phyloP scores from a whole-genome alignment of 1,139 yeast species.

The Candida sanyaensis region DNA sequence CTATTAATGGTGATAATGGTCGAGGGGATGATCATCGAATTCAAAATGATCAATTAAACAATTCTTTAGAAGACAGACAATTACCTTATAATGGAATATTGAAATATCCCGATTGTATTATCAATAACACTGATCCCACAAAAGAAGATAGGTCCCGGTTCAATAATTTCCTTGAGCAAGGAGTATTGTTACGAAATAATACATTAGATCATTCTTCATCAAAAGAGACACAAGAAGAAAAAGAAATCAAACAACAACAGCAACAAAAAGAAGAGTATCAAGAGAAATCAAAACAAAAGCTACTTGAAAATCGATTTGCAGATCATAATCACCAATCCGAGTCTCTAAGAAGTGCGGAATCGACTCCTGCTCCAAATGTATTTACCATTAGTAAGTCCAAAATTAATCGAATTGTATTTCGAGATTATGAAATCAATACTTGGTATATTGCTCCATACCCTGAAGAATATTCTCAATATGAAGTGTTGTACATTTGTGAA shows the following conservation, averaged over 20 bases:
- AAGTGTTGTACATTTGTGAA: constrained; percentile 75
- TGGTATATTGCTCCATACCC: constrained; percentile 97
- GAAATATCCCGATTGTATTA: constrained; percentile 59
- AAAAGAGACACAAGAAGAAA: too few species aligned
- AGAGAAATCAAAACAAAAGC: too few species aligned
- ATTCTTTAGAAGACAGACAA: constrained; percentile 23
- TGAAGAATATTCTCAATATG: constrained; percentile 70
- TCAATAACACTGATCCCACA: constrained; percentile 62
- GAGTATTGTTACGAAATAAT: constrained; percentile 21
- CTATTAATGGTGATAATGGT: background rate
- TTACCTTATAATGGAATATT: constrained; percentile 70
- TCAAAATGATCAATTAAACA: background rate
- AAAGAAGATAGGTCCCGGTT: constrained; percentile 51
- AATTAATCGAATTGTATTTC: constrained; percentile 61
- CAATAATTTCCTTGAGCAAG: constrained; percentile 28
- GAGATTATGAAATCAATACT: constrained; percentile 74
- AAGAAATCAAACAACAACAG: background rate
- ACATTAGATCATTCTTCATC: constrained; percentile 1
- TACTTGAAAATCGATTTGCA: too few species aligned
- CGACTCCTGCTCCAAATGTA: constrained; percentile 19
- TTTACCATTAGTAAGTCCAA: constrained; percentile 21
- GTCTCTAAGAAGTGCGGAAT: constrained; percentile 10
- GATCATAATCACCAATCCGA: too few species aligned
- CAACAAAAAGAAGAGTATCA: too few species aligned
- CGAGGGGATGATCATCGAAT: background rate